Evolutionary conservation across 768 basidiomycete genomes (phyloP), one percentile per base, ranked within the genome.

Genomic region (Suillus americanus): DNA sequence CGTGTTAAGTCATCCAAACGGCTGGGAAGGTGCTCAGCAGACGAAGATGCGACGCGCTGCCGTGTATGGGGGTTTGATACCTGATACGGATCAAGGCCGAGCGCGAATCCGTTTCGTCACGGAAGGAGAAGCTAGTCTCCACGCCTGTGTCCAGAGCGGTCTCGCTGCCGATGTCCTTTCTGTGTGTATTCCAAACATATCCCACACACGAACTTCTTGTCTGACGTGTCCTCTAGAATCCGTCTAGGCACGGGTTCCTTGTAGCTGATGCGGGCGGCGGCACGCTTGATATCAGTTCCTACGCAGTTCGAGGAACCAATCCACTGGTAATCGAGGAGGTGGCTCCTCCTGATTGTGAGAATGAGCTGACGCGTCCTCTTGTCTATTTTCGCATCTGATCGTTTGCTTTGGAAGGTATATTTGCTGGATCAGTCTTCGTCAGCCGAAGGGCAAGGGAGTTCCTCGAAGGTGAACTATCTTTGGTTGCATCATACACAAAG

Each of bases 261-360:
- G 88, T 93, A 28, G 89, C 89, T 14, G 91, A 93, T 74, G 91
- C 91, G 1, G 91, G 91, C 62, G 91, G 91, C 61, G 91, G 91
- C 48, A 93, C 91, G 0, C 82, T 92, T 55, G 91, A 93, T 73
- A 89, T 93, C 69, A 90, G 89, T 66, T 87, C 91, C 5, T 93
- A 93, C 67, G 89, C 86, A 2, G 89, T 92, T 61, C 86, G 86
- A 8, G 87, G 82, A 59, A 87, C 88, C 3, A 75, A 81, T 30
- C 91, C 91, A 0, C 83, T 92, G 18, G 85, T 89, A 18, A 92
- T 93, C 69, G 91, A 93, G 72, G 91, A 93, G 76, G 86, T 92
- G 68, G 91, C 91, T 3, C 91, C 91, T 30, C 89, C 91, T 13
- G 91, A 93, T 74, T 93, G 91, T 89, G 66, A 65, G 86, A 78